Conservation (phyloP, 2,329 filamentous ascomycete genomes). For the Dissoconium aciculare region DNA sequence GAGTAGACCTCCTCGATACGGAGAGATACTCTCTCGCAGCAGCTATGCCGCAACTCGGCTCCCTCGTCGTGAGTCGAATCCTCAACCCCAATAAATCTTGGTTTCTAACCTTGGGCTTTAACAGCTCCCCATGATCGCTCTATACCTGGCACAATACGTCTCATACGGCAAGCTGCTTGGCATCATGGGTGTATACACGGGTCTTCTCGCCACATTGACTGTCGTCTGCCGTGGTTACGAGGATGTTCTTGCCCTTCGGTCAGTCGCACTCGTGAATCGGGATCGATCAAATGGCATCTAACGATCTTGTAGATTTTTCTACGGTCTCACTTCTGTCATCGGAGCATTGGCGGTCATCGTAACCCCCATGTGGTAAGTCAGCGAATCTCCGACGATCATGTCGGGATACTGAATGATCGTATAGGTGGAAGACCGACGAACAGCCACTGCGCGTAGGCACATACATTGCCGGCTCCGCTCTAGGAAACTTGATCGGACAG, state of each 20-base stretch:
- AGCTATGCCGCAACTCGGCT: not conserved
- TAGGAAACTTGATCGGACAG: slow-evolving; percentile 2
- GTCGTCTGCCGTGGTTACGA: slow-evolving; percentile 1
- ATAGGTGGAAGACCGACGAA: slow-evolving; percentile 1
- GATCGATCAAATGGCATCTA: no score
- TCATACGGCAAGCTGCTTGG: slow-evolving; percentile 2
- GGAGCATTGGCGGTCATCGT: slow-evolving; percentile 1
- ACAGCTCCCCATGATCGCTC: not conserved
- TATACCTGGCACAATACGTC: slow-evolving; percentile 1
- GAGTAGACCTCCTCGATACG: not conserved
- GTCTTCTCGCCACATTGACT: slow-evolving; percentile 1
- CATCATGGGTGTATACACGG: not conserved
- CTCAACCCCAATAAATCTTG: no score
- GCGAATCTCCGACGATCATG: no score
- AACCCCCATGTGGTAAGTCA: slow-evolving; percentile 3
- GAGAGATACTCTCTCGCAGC: slow-evolving; percentile 1
- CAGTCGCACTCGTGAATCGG: not conserved
- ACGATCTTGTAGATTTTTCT: slow-evolving; percentile 3
- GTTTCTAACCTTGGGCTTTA: no score
- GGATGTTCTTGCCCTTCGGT: slow-evolving; percentile 1
- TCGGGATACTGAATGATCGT: no score
- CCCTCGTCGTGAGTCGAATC: no score
- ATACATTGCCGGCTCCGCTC: slow-evolving; percentile 3
- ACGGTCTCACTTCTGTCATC: not conserved
- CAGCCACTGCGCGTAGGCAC: slow-evolving; percentile 2